Percentiles rank a stretch among this genome's conserved stretches.
Conservation (phyloP, 805 yeast species). For the Wickerhamiella azymoides region DNA sequence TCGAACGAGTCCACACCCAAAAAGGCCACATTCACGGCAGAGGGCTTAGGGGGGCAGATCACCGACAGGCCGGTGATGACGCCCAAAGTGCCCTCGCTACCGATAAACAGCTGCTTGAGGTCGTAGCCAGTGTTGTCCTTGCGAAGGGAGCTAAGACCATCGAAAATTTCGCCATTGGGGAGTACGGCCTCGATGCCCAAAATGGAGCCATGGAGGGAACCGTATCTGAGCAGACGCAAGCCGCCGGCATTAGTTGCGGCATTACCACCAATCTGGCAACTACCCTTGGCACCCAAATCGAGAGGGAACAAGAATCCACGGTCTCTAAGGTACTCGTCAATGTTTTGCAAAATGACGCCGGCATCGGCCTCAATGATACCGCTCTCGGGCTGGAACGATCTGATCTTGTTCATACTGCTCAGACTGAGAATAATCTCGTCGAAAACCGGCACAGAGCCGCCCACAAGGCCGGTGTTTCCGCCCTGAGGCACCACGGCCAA, state of each 20-base stretch:
- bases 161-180: constrained; percentile 69
- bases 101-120: constrained; percentile 80
- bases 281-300: constrained; percentile 91
- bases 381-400: constrained; percentile 64
- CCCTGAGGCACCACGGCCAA: constrained; percentile 92
- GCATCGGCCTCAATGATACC: constrained; percentile 84
- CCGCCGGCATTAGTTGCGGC: constrained; percentile 98
- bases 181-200: constrained; percentile 82
- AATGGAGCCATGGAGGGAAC: constrained; percentile 82
- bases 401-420: constrained; percentile 55
- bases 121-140: constrained; percentile 95
- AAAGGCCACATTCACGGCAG: constrained; percentile 73
- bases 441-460: constrained; percentile 84
- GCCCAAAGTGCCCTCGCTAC: constrained; percentile 86
- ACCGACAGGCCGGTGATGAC: constrained; percentile 80
- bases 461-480: constrained; percentile 91
- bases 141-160: constrained; percentile 70
- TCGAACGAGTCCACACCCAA: constrained; percentile 70
- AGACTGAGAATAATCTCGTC: constrained; percentile 74
- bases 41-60: constrained; percentile 79
- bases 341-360: constrained; percentile 73
- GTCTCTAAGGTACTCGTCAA: constrained; percentile 65
- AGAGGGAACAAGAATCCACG: constrained; percentile 84
- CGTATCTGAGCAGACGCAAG: constrained; percentile 69
- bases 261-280: constrained; percentile 89